Evolutionary conservation across 495 filamentous ascomycete species (phyloP).

Genomic region (Xylaria grammica): DNA sequence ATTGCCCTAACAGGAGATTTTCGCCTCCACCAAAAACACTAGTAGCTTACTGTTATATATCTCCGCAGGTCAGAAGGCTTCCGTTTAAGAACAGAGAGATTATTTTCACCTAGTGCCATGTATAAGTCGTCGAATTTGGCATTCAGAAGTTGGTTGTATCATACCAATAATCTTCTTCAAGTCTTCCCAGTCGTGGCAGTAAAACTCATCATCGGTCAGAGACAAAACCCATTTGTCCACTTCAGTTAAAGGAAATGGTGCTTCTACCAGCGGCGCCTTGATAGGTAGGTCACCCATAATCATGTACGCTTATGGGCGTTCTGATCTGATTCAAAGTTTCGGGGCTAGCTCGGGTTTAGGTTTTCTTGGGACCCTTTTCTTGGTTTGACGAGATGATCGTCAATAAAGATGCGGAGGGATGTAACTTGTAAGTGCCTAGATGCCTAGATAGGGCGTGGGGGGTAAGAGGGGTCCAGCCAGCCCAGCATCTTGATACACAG

Average conservation of each 20-base stretch:
- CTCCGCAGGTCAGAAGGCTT: conserved; percentile 82
- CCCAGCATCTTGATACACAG: too few species aligned
- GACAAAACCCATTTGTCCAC: conserved; percentile 68
- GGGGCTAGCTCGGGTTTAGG: not conserved
- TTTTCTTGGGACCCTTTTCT: too few species aligned
- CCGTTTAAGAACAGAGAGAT: conserved; percentile 77
- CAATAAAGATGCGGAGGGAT: not conserved
- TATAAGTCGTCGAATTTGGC: conserved; percentile 15
- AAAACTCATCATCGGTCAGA: conserved; percentile 73
- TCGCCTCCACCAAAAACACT: too few species aligned
- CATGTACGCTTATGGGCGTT: not conserved
- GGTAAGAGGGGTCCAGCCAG: too few species aligned
- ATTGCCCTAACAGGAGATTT: too few species aligned
- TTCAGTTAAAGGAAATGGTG: conserved; percentile 68
- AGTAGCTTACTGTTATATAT: conserved; percentile 79
- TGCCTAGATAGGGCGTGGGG: too few species aligned
- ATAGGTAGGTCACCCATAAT: conserved; percentile 26
- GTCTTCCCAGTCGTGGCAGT: conserved; percentile 71
- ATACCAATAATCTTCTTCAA: conserved; percentile 69
- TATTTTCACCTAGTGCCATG: conserved; percentile 52
- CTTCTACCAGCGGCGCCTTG: conserved; percentile 33
- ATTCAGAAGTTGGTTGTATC: conserved; percentile 24
- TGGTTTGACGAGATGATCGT: too few species aligned
- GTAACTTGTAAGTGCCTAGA: too few species aligned
- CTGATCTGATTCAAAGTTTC: not conserved